Evolutionary conservation across 352 stramenopile species (phyloP).

Genomic region (Phytophthora niederhauseri): DNA sequence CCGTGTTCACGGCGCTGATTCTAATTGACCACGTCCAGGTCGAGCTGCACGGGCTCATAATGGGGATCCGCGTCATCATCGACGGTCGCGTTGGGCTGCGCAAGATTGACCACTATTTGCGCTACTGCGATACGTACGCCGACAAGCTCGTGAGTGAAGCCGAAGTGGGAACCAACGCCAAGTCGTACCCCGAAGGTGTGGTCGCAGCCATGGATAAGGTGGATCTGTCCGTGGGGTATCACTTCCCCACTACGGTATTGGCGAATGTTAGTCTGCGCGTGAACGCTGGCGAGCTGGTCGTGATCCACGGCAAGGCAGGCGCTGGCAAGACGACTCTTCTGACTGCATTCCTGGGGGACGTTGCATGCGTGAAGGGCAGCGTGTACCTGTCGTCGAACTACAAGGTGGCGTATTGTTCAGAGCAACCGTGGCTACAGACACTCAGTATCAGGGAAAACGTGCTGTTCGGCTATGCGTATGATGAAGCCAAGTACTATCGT

Average conservation of each 20-base stretch:
- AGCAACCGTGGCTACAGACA: constrained; percentile 95
- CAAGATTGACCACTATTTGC: constrained; percentile 32
- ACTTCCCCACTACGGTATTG: constrained; percentile 38
- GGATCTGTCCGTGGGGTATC: constrained; percentile 23
- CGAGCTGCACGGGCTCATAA: constrained; percentile 43
- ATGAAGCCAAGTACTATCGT: constrained; percentile 47
- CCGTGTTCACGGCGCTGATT: constrained; percentile 43
- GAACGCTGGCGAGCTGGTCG: constrained; percentile 39
- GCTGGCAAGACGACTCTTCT: constrained; percentile 51
- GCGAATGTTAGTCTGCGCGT: constrained; percentile 37
- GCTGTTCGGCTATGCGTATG: constrained; percentile 83
- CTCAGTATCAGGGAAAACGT: constrained; percentile 94
- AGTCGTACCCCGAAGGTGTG: constrained; percentile 26
- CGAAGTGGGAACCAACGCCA: background rate
- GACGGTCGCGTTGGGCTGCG: constrained; percentile 30
- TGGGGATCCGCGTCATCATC: constrained; percentile 36
- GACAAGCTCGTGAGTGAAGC: constrained; percentile 2
- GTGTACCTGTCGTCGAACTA: constrained; percentile 37
- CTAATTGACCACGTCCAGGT: constrained; percentile 43
- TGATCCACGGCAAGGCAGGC: constrained; percentile 47
- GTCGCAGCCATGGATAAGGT: constrained; percentile 33
- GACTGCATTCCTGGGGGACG: constrained; percentile 42
- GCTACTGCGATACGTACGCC: constrained; percentile 27
- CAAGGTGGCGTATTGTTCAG: constrained; percentile 73
- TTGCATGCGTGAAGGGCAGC: constrained; percentile 28